A percentile compares a stretch with the other conserved stretches of the same genome.
These are phyloP conservation scores for Phytophthora kernoviae DNA, from an alignment of 352 stramenopile genomes.

Conservation along the genomic window DNA sequence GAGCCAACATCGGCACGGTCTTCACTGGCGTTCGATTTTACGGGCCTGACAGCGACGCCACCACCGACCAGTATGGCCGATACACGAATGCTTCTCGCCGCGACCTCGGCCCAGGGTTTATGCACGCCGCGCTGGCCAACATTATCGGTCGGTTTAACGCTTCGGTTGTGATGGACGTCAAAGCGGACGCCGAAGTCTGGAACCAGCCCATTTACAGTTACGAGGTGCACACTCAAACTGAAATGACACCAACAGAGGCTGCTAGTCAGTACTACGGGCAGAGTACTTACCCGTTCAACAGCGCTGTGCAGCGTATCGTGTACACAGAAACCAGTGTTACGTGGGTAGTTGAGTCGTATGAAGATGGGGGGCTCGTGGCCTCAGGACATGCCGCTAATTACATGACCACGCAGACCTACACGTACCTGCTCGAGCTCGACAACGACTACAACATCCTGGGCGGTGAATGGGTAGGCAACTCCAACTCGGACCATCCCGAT, in stretches of 20 bases:
- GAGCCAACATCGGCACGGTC: slow-evolving; percentile 36
- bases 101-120: slow-evolving; percentile 54
- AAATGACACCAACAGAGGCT: slow-evolving; percentile 41
- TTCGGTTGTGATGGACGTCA: slow-evolving; percentile 52
- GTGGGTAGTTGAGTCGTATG: slow-evolving; percentile 51
- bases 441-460: slow-evolving; percentile 44
- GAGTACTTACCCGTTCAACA: slow-evolving; percentile 57
- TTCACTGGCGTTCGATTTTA: slow-evolving; percentile 51
- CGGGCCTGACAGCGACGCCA: slow-evolving; percentile 19
- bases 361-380: slow-evolving; percentile 43
- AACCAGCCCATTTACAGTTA: slow-evolving; percentile 67
- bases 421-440: slow-evolving; percentile 49
- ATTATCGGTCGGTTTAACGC: slow-evolving; percentile 45
- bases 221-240: slow-evolving; percentile 32
- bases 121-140: slow-evolving; percentile 54
- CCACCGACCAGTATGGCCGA: slow-evolving; percentile 51
- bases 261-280: slow-evolving; percentile 41
- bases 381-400: slow-evolving; percentile 28
- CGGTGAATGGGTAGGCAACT: slow-evolving; percentile 45
- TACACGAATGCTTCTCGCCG: slow-evolving; percentile 45
- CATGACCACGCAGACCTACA: slow-evolving; percentile 35
- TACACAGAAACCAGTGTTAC: slow-evolving; percentile 49
- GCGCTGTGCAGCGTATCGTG: slow-evolving; percentile 34
- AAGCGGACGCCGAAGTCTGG: slow-evolving; percentile 48
- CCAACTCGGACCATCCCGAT: slow-evolving; percentile 38